These are phyloP conservation scores for Astragalus glycyphyllos DNA, from an alignment of 306 rosid species.

Conservation along the genomic window DNA sequence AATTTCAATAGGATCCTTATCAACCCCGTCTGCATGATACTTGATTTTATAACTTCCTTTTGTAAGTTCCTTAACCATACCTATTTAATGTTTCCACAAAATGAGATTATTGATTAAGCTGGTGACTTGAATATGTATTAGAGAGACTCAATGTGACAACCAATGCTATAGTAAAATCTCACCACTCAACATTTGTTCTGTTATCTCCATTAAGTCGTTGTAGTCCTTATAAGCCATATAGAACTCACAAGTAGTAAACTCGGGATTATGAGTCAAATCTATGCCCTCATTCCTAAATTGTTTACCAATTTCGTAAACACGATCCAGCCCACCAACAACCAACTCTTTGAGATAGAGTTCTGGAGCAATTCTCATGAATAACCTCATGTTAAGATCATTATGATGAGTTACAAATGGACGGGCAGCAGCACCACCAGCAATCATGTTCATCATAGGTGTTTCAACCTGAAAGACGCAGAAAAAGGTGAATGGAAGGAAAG, in stretches of 20 bases:
- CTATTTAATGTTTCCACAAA: constrained; percentile 51
- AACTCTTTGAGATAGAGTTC: constrained; percentile 96
- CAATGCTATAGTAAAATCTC: constrained; percentile 31
- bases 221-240: constrained; percentile 85
- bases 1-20: constrained; percentile 75
- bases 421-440: constrained; percentile 96
- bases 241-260: constrained; percentile 93
- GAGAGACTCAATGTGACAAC: constrained; percentile 1
- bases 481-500: constrained; percentile 25
- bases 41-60: constrained; percentile 78
- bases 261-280: constrained; percentile 93
- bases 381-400: constrained; percentile 84
- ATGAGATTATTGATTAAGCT: constrained; percentile 22
- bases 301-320: constrained; percentile 98
- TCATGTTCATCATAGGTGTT: constrained; percentile 98
- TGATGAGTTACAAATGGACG: constrained; percentile 92
- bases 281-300: constrained; percentile 96
- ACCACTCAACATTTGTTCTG: constrained; percentile 94
- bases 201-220: constrained; percentile 81
- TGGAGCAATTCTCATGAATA: constrained; percentile 90
- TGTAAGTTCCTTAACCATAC: constrained; percentile 87
- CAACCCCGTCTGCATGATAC: constrained; percentile 79
- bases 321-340: constrained; percentile 90
- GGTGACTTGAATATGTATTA: constrained; percentile 11
- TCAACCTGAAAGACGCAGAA: constrained; percentile 64